These are phyloP conservation scores for Croton laevigatus DNA, from an alignment of 441 rosid species.

Conservation along the genomic window DNA sequence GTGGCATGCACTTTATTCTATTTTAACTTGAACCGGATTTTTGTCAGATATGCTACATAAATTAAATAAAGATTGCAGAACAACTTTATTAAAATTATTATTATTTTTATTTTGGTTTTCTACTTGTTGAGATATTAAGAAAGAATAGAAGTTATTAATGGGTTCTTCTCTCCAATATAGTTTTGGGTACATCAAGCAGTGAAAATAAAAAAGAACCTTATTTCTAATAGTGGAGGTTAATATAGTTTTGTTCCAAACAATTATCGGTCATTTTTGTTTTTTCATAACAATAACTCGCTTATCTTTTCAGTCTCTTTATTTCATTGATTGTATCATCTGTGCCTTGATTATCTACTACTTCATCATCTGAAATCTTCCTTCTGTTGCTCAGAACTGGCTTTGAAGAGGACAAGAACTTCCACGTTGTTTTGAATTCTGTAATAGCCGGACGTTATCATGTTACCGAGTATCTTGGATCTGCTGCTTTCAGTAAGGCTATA, in stretches of 20 bases:
- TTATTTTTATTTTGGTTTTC: not conserved
- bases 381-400: constrained; percentile 83
- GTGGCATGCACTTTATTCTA: not conserved
- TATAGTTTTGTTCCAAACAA: not conserved
- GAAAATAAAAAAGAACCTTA: not conserved
- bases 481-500: constrained; percentile 97
- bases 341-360: constrained; percentile 25
- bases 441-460: constrained; percentile 96
- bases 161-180: not conserved
- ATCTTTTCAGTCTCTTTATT: not conserved
- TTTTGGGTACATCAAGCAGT: not conserved
- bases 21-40: not conserved
- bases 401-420: constrained; percentile 98
- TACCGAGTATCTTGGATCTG: constrained; percentile 97
- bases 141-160: not conserved
- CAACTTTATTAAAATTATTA: not conserved
- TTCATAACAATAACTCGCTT: not conserved
- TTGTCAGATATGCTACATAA: not conserved
- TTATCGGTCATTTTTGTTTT: not conserved
- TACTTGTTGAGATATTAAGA: not conserved
- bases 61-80: not conserved
- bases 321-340: constrained; percentile 18
- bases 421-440: constrained; percentile 89
- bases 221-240: not conserved
- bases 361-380: constrained; percentile 22